Evolutionary conservation across 2,329 filamentous ascomycete species (phyloP).

Genomic region (Didymella keratinophila): DNA sequence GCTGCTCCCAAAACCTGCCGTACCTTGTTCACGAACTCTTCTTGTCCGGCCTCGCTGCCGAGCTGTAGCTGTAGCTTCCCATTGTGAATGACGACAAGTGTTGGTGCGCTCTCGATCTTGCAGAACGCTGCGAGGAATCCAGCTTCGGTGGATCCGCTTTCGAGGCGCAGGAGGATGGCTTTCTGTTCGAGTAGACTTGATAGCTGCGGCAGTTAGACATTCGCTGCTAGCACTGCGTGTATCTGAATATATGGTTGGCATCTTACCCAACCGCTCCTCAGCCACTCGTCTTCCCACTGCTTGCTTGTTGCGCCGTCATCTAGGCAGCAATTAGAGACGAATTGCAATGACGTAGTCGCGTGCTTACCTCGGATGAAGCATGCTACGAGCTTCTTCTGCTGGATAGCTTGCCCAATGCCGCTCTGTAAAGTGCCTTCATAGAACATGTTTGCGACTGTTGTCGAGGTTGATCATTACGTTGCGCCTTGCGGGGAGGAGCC

Average conservation of each 20-base stretch:
- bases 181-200: slow-evolving; percentile 64
- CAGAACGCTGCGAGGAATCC: slow-evolving; percentile 83
- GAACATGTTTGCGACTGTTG: slow-evolving; percentile 68
- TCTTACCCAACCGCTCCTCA: slow-evolving; percentile 53
- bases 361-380: slow-evolving; percentile 80
- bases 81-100: slow-evolving; percentile 81
- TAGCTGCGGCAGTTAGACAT: slow-evolving; percentile 33
- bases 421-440: slow-evolving; percentile 80
- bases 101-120: slow-evolving; percentile 79
- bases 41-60: slow-evolving; percentile 67
- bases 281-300: slow-evolving; percentile 75
- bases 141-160: slow-evolving; percentile 79
- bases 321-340: slow-evolving; percentile 44
- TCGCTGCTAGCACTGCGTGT: no score
- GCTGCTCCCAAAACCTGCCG: slow-evolving; percentile 48
- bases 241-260: background rate
- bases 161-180: slow-evolving; percentile 74
- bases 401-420: slow-evolving; percentile 78
- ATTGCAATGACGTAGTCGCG: slow-evolving; percentile 1
- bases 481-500: slow-evolving; percentile 11
- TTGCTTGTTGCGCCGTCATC: slow-evolving; percentile 74
- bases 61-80: slow-evolving; percentile 82
- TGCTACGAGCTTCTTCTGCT: slow-evolving; percentile 77
- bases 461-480: slow-evolving; percentile 15
- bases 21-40: slow-evolving; percentile 70